Evolutionary conservation across 192 early-diverging fungal species (phyloP).

Genomic region (Kappamyces sp.): DNA sequence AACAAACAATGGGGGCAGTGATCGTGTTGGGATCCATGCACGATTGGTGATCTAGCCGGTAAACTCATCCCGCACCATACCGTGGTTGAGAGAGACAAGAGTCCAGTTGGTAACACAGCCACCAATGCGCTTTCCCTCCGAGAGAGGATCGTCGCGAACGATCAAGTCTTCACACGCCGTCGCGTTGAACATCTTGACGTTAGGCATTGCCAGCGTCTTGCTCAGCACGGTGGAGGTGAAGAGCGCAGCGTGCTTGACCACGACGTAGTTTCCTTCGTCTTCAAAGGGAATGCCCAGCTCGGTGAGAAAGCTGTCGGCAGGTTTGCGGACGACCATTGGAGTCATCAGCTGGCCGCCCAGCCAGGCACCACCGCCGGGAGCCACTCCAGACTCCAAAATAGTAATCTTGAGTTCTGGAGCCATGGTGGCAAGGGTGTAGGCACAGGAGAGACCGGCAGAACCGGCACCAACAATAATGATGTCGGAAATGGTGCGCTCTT

Average conservation of each 20-base stretch:
- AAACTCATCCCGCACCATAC: slow-evolving; percentile 26
- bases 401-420: slow-evolving; percentile 60
- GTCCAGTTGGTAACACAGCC: slow-evolving; percentile 76
- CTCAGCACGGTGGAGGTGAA: slow-evolving; percentile 68
- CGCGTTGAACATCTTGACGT: slow-evolving; percentile 72
- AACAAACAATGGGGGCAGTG: slow-evolving; percentile 59
- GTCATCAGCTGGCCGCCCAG: slow-evolving; percentile 68
- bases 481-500: slow-evolving; percentile 58
- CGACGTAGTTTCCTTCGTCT: slow-evolving; percentile 67
- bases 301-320: slow-evolving; percentile 56
- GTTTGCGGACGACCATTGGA: slow-evolving; percentile 69
- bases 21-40: slow-evolving; percentile 75
- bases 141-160: slow-evolving; percentile 37
- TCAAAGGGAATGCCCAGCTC: slow-evolving; percentile 65
- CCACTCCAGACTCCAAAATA: slow-evolving; percentile 64
- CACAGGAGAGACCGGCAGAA: slow-evolving; percentile 54
- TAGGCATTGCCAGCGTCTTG: slow-evolving; percentile 53
- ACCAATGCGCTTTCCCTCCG: slow-evolving; percentile 45
- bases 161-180: slow-evolving; percentile 69
- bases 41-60: slow-evolving; percentile 39
- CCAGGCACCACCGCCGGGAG: slow-evolving; percentile 70
- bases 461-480: slow-evolving; percentile 66
- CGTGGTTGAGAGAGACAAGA: slow-evolving; percentile 53
- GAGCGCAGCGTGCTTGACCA: slow-evolving; percentile 66
- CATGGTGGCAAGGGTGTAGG: slow-evolving; percentile 56